A percentile compares a stretch with the other conserved stretches of the same genome.
Evolutionary conservation across 148 eudicot genomes (phyloP).

Genomic region (Rhododendron mucronatum): DNA sequence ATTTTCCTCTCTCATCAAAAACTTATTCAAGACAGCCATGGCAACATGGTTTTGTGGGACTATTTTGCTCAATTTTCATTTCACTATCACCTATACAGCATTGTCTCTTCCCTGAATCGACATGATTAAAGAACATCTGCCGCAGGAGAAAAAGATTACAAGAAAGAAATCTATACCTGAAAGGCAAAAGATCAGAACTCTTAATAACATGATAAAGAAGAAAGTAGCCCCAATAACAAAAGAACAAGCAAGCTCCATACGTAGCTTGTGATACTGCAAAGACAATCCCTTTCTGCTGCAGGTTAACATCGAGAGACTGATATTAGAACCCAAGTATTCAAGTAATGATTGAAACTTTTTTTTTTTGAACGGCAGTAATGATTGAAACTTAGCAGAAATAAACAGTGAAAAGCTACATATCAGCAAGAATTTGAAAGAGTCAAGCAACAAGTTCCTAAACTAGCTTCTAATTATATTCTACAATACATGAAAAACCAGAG

Average conservation of each 20-base stretch:
- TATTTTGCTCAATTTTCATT: neutral
- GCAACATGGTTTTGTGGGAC: neutral
- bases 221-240: slow-evolving; percentile 96
- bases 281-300: slow-evolving; percentile 80
- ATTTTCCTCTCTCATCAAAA: neutral
- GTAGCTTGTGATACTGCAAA: slow-evolving; percentile 86
- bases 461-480: neutral
- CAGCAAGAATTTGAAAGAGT: neutral
- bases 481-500: neutral
- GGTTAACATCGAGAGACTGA: slow-evolving; percentile 10
- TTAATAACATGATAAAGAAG: slow-evolving; percentile 41
- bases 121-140: neutral
- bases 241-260: slow-evolving; percentile 71
- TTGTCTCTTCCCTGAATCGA: neutral
- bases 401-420: neutral
- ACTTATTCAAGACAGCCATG: neutral
- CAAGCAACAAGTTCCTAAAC: neutral
- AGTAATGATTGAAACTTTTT: neutral
- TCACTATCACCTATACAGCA: neutral
- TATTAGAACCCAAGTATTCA: neutral
- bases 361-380: neutral
- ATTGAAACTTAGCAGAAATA: neutral
- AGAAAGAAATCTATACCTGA: slow-evolving; percentile 45
- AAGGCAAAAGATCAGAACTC: slow-evolving; percentile 61
- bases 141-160: neutral